Evolutionary conservation across 2,329 filamentous ascomycete genomes (phyloP), one percentile per base, ranked within the genome.

Genomic region (Aspergillus ruber): DNA sequence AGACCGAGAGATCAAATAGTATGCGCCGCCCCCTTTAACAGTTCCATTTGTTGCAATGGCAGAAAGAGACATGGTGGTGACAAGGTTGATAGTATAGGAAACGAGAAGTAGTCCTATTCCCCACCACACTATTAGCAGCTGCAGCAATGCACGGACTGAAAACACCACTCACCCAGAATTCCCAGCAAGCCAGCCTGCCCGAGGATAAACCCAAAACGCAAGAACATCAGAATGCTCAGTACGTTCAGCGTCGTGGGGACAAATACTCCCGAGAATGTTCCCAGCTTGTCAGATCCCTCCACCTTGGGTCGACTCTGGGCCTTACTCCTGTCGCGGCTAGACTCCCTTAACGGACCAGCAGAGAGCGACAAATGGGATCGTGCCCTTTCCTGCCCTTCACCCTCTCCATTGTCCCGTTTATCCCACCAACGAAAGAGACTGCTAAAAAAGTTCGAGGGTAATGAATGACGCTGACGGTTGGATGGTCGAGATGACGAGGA

Each of bases 21-120:
- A 95, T 33, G 89, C 88, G 44, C 89, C 89, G 12, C 89, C 89
- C 12, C 88, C 89, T 57, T 88, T 84, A 47, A 95, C 89, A 42
- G 90, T 90, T 21, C 89, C 89, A 64, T 95, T 95, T 2, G 88
- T 90, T 29, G 89, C 89, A 58, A 95, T 91, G 8, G 89, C 89
- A 4, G 88, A 94, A 25, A 95, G 79, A 2, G 88, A 94, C 60
- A 94, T 82, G 0, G 86, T 88, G 0, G 89, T 94, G 45, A 94
- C 74, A n/a, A 93, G 75, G 62, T 93, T 85, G 56, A 95, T 85
- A 13, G 81, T 69, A 63, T 94, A 95, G n/a, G 86, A 85, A 38
- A 80, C 76, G 50, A 86, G 61, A 50, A 95, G 79, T 66, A 93
- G 79, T 43, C 81, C 84, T 88, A 54, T 33, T 52, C 42, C 29